Percentiles rank a stretch among this genome's conserved stretches.
Conservation (phyloP, 2,329 filamentous ascomycete genomes). For the Cladosporium colombiae region DNA sequence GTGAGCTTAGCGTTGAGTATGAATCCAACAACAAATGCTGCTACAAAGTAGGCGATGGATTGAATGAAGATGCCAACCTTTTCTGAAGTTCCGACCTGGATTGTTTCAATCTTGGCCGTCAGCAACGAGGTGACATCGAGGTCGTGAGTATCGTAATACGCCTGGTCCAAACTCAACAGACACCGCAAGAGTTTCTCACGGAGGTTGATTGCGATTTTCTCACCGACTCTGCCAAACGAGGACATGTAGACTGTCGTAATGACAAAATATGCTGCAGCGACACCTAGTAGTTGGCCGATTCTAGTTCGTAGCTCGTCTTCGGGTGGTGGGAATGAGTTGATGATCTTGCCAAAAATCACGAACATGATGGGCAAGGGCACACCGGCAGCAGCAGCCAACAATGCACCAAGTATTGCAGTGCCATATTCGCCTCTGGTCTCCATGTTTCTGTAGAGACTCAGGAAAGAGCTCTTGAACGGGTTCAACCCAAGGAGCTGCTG, state of each 20-base stretch:
- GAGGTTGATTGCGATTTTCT: conserved; percentile 50
- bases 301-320: conserved; percentile 45
- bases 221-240: conserved; percentile 53
- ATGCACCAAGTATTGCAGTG: conserved; percentile 38
- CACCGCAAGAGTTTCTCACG: conserved; percentile 50
- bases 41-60: conserved; percentile 49
- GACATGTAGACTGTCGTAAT: conserved; percentile 53
- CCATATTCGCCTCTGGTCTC: conserved; percentile 42
- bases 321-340: conserved; percentile 52
- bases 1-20: conserved; percentile 45
- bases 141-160: conserved; percentile 54
- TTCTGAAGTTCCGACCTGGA: conserved; percentile 50
- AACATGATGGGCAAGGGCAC: conserved; percentile 45
- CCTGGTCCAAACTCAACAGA: conserved; percentile 53
- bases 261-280: conserved; percentile 52
- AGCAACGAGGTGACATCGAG: conserved; percentile 51
- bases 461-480: conserved; percentile 51
- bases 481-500: conserved; percentile 45
- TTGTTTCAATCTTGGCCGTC: conserved; percentile 48
- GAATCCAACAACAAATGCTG: conserved; percentile 50
- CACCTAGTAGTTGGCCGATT: conserved; percentile 47
- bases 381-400: conserved; percentile 43
- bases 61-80: conserved; percentile 51
- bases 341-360: conserved; percentile 51
- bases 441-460: conserved; percentile 50